Percentiles rank a stretch among this genome's conserved stretches.
Conservation (phyloP, 228 moss, liverwort and hornwort genomes). For the Sphagnum fallax region DNA sequence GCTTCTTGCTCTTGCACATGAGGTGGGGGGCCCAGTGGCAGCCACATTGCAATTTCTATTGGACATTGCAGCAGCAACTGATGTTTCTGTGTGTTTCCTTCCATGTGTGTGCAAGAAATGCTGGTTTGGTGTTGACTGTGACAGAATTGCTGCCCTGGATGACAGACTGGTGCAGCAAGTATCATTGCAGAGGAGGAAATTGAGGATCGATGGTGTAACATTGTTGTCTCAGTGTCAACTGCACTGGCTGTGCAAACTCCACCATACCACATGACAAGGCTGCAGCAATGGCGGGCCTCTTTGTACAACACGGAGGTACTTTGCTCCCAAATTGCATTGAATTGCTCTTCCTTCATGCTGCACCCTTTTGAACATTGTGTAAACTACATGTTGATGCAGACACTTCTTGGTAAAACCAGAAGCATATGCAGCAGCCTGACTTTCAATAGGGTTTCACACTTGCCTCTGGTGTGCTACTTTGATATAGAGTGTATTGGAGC, state of each 20-base stretch:
- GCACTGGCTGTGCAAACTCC: conserved; percentile 53
- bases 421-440: no score
- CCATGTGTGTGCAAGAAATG: no score
- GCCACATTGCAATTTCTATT: no score
- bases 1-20: conserved; percentile 47
- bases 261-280: conserved; percentile 30
- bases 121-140: no score
- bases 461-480: no score
- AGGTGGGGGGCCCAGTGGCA: conserved; percentile 31
- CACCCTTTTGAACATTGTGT: no score
- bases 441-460: no score
- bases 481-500: conserved; percentile 44
- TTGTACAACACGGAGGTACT: conserved; percentile 74
- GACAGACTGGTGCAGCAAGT: conserved; percentile 54
- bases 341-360: no score
- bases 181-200: conserved; percentile 84
- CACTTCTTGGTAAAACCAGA: no score
- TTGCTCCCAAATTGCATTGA: neutral
- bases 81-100: no score
- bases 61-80: no score
- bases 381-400: no score
- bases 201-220: conserved; percentile 67
- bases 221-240: conserved; percentile 65
- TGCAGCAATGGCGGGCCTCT: conserved; percentile 72
- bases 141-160: neutral